Evolutionary conservation across 306 rosid species (phyloP).

Genomic region (Gastrolobium villosum): DNA sequence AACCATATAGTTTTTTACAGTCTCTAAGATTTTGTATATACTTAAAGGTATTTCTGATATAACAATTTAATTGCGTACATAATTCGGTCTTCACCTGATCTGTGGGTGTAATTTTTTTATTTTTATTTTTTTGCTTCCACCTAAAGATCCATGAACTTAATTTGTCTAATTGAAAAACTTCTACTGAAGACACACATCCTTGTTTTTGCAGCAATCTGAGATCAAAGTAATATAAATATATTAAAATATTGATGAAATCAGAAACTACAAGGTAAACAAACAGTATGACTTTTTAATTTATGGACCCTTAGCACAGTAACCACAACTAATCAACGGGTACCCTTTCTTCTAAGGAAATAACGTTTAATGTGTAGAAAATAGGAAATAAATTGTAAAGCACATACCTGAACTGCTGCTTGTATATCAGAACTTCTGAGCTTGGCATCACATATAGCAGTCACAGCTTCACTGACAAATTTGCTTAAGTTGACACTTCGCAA

Average conservation of each 20-base stretch:
- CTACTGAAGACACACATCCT: not conserved
- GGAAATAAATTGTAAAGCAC: constrained; percentile 32
- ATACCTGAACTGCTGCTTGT: constrained; percentile 97
- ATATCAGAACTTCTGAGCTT: constrained; percentile 92
- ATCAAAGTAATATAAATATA: constrained; percentile 16
- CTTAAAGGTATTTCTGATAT: constrained; percentile 9
- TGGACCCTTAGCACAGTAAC: constrained; percentile 10
- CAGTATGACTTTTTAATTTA: constrained; percentile 36
- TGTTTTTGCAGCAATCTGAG: constrained; percentile 29
- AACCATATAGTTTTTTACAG: not conserved
- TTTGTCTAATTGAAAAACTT: constrained; percentile 8
- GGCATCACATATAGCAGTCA: constrained; percentile 94
- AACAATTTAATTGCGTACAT: not conserved
- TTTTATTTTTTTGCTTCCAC: not conserved
- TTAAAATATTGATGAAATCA: constrained; percentile 7
- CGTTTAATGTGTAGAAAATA: constrained; percentile 22
- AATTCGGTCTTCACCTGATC: constrained; percentile 15
- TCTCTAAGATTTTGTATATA: constrained; percentile 10
- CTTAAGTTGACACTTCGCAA: constrained; percentile 89
- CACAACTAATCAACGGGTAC: constrained; percentile 20
- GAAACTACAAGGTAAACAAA: constrained; percentile 5
- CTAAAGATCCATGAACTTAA: constrained; percentile 2
- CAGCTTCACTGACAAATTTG: constrained; percentile 99
- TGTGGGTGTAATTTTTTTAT: not conserved
- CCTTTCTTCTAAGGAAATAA: constrained; percentile 16